Evolutionary conservation across 306 rosid genomes (phyloP).

Genomic region (Hylodesmum podocarpum): DNA sequence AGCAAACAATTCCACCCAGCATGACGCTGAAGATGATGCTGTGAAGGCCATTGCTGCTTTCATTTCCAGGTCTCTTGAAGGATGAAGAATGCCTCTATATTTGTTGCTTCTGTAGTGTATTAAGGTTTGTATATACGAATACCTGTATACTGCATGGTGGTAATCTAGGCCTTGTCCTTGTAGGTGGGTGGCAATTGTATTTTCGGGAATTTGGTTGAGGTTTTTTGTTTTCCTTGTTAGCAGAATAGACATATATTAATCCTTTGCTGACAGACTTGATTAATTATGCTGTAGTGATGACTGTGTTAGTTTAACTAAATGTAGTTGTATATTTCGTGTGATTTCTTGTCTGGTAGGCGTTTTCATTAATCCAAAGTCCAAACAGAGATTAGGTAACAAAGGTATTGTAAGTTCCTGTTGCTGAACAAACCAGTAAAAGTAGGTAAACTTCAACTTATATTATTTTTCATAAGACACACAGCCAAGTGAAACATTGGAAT

Average conservation of each 20-base stretch:
- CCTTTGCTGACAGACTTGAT: constrained; percentile 4
- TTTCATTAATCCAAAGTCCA: background rate
- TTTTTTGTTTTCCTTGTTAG: background rate
- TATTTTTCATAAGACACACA: constrained; percentile 26
- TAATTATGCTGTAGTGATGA: constrained; percentile 4
- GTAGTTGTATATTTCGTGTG: background rate
- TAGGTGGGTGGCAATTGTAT: constrained; percentile 3
- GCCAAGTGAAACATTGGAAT: constrained; percentile 34
- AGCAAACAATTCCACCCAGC: constrained; percentile 56
- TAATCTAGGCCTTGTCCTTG: constrained; percentile 6
- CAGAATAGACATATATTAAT: background rate
- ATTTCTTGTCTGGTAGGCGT: background rate
- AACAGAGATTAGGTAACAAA: background rate
- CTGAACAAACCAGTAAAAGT: background rate
- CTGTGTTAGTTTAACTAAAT: constrained; percentile 21
- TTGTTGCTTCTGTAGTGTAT: constrained; percentile 1
- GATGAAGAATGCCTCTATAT: constrained; percentile 20
- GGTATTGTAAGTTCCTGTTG: background rate
- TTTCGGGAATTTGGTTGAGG: background rate
- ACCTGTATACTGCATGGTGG: background rate
- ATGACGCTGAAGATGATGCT: constrained; percentile 68
- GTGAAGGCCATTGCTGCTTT: constrained; percentile 59
- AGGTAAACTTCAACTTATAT: constrained; percentile 15
- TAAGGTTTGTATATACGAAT: constrained; percentile 32
- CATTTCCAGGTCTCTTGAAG: constrained; percentile 45